phyloP scores from a whole-genome alignment of 495 filamentous ascomycete genomes.

The Penicillium desertorum region DNA sequence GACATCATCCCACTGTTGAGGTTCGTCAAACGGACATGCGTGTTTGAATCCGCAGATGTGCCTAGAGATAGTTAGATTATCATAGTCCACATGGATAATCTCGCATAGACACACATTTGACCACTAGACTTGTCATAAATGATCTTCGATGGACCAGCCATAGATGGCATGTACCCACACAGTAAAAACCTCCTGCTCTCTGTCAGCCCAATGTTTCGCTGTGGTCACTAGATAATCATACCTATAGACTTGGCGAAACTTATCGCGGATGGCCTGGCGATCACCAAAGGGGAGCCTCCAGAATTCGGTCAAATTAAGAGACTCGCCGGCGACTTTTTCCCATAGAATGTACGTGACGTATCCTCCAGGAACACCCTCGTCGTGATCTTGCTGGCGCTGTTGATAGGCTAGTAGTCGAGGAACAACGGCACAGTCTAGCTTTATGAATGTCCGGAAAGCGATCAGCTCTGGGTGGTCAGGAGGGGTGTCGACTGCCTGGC shows the following conservation, averaged over 20 bases:
- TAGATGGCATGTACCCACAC: constrained; percentile 4
- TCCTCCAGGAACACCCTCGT: constrained; percentile 6
- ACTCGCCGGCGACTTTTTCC: constrained; percentile 10
- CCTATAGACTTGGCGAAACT: constrained; percentile 10
- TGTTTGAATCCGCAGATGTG: constrained; percentile 10
- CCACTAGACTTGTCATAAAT: constrained; percentile 10
- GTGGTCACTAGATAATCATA: constrained; percentile 1
- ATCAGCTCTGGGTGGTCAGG: constrained; percentile 7
- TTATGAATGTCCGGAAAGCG: constrained; percentile 1
- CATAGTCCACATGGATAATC: background rate
- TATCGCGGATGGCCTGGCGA: constrained; percentile 9
- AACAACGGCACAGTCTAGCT: constrained; percentile 7
- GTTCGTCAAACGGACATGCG: constrained; percentile 1
- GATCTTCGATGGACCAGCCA: constrained; percentile 7
- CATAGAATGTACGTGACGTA: constrained; percentile 6
- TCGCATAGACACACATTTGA: constrained; percentile 7
- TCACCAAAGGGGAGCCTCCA: constrained; percentile 8
- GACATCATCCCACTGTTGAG: constrained; percentile 3
- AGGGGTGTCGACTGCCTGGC: constrained; percentile 6
- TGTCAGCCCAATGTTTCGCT: constrained; percentile 3
- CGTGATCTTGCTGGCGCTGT: constrained; percentile 7
- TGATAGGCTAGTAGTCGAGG: constrained; percentile 9
- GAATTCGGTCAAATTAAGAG: constrained; percentile 5
- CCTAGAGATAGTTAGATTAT: constrained; percentile 10
- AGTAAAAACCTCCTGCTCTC: constrained; percentile 6